Evolutionary conservation across 2,329 filamentous ascomycete genomes (phyloP).

Genomic region (Exophiala aquamarina): DNA sequence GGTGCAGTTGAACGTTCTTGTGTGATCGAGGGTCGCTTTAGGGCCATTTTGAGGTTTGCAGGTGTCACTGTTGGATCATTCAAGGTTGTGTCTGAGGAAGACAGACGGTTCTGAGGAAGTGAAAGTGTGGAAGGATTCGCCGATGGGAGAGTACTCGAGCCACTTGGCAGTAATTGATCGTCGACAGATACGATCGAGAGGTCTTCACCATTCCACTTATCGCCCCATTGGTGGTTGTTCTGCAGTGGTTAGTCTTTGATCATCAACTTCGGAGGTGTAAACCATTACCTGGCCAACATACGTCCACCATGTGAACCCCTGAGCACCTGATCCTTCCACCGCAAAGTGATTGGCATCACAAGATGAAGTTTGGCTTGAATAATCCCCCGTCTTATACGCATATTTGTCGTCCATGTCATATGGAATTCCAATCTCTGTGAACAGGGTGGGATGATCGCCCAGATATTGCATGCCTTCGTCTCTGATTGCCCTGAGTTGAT

Average conservation of each 20-base stretch:
- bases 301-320: constrained; percentile 86
- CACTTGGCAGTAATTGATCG: constrained; percentile 60
- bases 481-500: constrained; percentile 79
- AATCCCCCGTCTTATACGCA: constrained; percentile 94
- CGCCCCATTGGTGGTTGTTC: constrained; percentile 86
- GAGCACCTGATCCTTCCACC: constrained; percentile 77
- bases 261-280: background rate
- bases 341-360: constrained; percentile 97
- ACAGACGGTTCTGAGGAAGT: constrained; percentile 43
- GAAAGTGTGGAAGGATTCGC: constrained; percentile 39
- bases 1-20: constrained; percentile 46
- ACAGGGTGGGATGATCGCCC: constrained; percentile 82
- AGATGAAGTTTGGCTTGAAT: constrained; percentile 84
- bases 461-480: constrained; percentile 86
- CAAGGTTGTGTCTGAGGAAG: constrained; percentile 53
- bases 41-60: constrained; percentile 69
- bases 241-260: constrained; percentile 32
- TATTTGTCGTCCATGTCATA: constrained; percentile 98
- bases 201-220: constrained; percentile 97
- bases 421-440: constrained; percentile 95
- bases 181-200: constrained; percentile 85
- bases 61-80: constrained; percentile 63
- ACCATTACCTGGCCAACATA: constrained; percentile 67
- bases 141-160: constrained; percentile 34
- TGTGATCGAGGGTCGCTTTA: constrained; percentile 59